These are phyloP conservation scores for Leccinellum luteum DNA, from an alignment of 768 basidiomycete genomes.

Conservation along the genomic window DNA sequence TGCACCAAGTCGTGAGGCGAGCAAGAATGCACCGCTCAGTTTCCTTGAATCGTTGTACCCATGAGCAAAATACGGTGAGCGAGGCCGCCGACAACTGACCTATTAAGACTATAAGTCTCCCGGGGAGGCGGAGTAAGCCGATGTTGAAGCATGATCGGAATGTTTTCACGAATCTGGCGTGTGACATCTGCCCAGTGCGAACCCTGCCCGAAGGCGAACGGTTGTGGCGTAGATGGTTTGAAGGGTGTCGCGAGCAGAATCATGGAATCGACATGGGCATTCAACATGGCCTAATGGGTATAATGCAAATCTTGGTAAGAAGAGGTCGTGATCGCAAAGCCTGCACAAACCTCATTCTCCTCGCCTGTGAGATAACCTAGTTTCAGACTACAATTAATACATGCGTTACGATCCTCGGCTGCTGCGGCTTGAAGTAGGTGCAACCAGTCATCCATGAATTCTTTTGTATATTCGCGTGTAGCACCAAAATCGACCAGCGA, in stretches of 20 bases:
- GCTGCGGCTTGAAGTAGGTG: constrained; percentile 81
- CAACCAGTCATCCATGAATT: constrained; percentile 89
- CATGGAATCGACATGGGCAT: constrained; percentile 85
- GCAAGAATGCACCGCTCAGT: constrained; percentile 76
- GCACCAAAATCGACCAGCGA: constrained; percentile 97
- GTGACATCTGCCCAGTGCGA: constrained; percentile 72
- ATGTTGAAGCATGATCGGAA: constrained; percentile 88
- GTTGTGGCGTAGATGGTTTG: constrained; percentile 56
- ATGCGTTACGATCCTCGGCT: constrained; percentile 59
- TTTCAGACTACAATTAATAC: constrained; percentile 70
- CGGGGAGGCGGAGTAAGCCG: constrained; percentile 88
- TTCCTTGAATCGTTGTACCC: constrained; percentile 42
- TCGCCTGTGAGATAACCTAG: constrained; percentile 89
- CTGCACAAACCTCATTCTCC: constrained; percentile 66
- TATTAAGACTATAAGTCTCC: constrained; percentile 93
- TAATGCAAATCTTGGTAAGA: neutral
- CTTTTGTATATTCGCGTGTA: constrained; percentile 77
- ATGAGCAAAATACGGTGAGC: neutral
- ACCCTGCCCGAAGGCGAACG: constrained; percentile 75
- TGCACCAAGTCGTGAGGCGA: constrained; percentile 73
- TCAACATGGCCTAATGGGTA: constrained; percentile 60
- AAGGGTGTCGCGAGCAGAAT: constrained; percentile 86
- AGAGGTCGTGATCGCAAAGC: neutral
- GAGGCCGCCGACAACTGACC: constrained; percentile 44
- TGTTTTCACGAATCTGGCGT: constrained; percentile 68